Evolutionary conservation across 1,284 basidiomycete genomes (phyloP), one percentile per base, ranked within the genome.

Genomic region (Malassezia sp.): DNA sequence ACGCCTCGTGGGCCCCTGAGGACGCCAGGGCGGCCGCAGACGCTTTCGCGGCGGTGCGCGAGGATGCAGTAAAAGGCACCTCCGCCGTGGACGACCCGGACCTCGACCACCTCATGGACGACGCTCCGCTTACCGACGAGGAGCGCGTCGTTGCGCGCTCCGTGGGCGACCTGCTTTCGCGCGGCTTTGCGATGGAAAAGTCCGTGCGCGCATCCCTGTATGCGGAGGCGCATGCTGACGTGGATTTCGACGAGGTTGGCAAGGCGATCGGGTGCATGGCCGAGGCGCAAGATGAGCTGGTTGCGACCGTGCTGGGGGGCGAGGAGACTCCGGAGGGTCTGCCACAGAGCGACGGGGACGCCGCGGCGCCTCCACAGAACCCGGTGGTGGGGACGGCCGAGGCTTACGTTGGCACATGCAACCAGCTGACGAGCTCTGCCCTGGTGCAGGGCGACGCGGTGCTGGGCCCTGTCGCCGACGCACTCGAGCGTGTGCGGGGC

Each of bases 241-340:
- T 56, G 27, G 58, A 60, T 23, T 41, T 52, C 11, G 58, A 60
- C 30, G 45, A 52, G 20, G 51, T 54, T 5, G 56, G 56, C n/a
- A 52, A 56, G 31, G 39, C 52, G 8, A 51, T 53, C 14, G 52
- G 52, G 36, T 54, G 48, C 34, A 42, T 62, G 12, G 54, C 53
- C 29, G 56, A 60, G 33, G 45, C 58, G 4, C 60, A 62, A 41
- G 60, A 62, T 32, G 56, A 62, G 20, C 46, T 62, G 2, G 57
- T 59, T 4, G 56, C 58, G 4, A 49, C 58, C 4, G 54, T 48
- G 11, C 39, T 62, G 18, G 60, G 59, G 20, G 60, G 53, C 5
- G 59, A 56, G 30, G 48, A 42, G 5, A 49, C 15, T 7, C 23
- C 2, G 7, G 48, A 45, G 24, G 23, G 26, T 15, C 10, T 20